Evolutionary conservation across 768 basidiomycete genomes (phyloP).

Genomic region (Amanita subjunquillea): DNA sequence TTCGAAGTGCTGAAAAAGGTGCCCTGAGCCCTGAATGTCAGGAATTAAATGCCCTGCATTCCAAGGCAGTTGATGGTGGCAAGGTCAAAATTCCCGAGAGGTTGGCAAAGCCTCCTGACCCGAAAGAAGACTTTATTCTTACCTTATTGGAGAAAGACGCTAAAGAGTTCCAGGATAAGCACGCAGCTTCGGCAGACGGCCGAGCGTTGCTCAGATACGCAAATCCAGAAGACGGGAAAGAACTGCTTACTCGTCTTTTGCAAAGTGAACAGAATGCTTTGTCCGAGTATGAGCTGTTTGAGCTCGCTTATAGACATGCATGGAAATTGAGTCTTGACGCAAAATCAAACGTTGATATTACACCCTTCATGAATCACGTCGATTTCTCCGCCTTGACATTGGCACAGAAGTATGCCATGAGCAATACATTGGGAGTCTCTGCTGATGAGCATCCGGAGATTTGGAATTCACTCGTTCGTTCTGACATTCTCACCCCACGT

Average conservation of each 20-base stretch:
- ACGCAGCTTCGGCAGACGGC: slow-evolving; percentile 19
- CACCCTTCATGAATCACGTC: slow-evolving; percentile 37
- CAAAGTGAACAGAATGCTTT: slow-evolving; percentile 39
- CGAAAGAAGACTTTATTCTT: slow-evolving; percentile 36
- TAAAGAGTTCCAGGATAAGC: slow-evolving; percentile 32
- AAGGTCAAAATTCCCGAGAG: slow-evolving; percentile 49
- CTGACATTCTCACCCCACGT: slow-evolving; percentile 40
- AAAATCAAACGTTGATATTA: slow-evolving; percentile 32
- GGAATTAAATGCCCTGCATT: slow-evolving; percentile 62
- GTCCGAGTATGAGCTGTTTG: slow-evolving; percentile 51
- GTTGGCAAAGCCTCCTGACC: slow-evolving; percentile 38
- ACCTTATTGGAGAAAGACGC: slow-evolving; percentile 40
- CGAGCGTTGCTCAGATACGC: slow-evolving; percentile 14
- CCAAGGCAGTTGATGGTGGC: slow-evolving; percentile 60
- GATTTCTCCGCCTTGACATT: slow-evolving; percentile 47
- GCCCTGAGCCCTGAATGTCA: slow-evolving; percentile 58
- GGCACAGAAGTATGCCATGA: slow-evolving; percentile 44
- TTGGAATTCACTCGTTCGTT: slow-evolving; percentile 57
- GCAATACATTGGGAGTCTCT: slow-evolving; percentile 26
- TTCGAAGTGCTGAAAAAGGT: slow-evolving; percentile 37
- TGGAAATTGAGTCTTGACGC: slow-evolving; percentile 35
- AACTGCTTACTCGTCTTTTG: slow-evolving; percentile 34
- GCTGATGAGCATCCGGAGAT: slow-evolving; percentile 34
- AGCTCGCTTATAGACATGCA: slow-evolving; percentile 35
- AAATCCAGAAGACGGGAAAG: slow-evolving; percentile 26